Conservation (phyloP, 2,329 filamentous ascomycete genomes). For the Ophiostoma ulmi region DNA sequence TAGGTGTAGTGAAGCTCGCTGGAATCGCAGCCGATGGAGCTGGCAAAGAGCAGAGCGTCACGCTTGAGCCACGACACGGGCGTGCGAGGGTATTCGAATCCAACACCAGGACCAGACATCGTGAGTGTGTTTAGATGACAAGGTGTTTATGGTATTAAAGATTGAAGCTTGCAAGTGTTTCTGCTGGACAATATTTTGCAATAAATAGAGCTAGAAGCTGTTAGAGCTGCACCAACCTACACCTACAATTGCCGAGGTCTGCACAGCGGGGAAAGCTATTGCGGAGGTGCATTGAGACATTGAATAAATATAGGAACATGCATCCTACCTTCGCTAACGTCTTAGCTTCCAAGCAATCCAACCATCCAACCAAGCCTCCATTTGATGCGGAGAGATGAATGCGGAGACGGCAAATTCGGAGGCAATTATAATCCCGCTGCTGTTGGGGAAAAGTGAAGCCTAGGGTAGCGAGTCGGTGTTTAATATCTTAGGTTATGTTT, state of each 20-base stretch:
- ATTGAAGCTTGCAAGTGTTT: not conserved
- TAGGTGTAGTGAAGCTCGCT: conserved; percentile 92
- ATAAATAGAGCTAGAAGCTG: not conserved
- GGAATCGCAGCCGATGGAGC: conserved; percentile 75
- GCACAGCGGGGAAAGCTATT: conserved; percentile 20
- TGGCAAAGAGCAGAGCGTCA: conserved; percentile 83
- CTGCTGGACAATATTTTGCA: not conserved
- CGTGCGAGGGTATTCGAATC: conserved; percentile 72
- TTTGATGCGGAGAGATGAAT: conserved; percentile 2
- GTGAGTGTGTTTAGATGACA: conserved; percentile 21
- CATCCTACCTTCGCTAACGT: not conserved
- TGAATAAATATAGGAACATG: not conserved
- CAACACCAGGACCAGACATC: conserved; percentile 54
- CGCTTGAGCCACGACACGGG: conserved; percentile 82
- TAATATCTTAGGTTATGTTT: not conserved
- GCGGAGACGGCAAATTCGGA: conserved; percentile 15
- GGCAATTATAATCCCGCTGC: not conserved
- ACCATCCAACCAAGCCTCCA: not conserved
- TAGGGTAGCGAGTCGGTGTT: not conserved
- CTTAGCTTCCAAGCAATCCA: too few relatives aligned
- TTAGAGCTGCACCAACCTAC: not conserved
- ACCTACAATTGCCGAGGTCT: conserved; percentile 22
- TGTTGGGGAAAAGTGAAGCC: not conserved
- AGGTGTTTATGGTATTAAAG: not conserved
- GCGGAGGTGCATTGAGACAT: conserved; percentile 8